phyloP scores from a whole-genome alignment of 371 early-diverging fungal species.

The Mortierella sp. region DNA sequence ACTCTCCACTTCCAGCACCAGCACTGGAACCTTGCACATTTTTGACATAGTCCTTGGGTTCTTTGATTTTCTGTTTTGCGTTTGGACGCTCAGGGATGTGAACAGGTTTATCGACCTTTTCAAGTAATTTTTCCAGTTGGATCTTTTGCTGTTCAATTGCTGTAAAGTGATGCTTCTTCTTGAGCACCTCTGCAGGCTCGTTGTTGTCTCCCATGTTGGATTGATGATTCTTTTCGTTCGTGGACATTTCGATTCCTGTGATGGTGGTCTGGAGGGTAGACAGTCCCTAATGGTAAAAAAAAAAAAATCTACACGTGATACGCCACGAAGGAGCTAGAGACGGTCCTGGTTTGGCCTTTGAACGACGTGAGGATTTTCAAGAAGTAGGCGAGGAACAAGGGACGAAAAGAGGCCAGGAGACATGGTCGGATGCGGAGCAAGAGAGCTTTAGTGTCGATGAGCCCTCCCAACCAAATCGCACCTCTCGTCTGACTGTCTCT shows the following conservation, averaged over 20 bases:
- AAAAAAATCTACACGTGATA: not conserved
- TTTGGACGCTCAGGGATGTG: constrained; percentile 65
- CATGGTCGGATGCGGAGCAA: too few species aligned
- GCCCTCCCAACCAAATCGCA: too few species aligned
- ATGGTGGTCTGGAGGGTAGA: too few species aligned
- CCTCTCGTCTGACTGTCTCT: not conserved
- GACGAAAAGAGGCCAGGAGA: not conserved
- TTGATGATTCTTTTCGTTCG: constrained; percentile 6
- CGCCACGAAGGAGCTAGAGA: constrained; percentile 8
- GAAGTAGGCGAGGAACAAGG: constrained; percentile 3
- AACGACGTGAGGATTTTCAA: too few species aligned
- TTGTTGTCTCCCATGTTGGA: not conserved
- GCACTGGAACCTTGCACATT: constrained; percentile 87
- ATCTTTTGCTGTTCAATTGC: constrained; percentile 65
- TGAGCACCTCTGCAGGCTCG: constrained; percentile 11
- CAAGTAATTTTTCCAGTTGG: constrained; percentile 79
- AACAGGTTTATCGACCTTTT: constrained; percentile 84
- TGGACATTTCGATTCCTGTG: too few species aligned
- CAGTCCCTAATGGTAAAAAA: not conserved
- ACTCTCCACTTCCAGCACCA: constrained; percentile 97
- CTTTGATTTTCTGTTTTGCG: constrained; percentile 55
- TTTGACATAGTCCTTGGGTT: constrained; percentile 57
- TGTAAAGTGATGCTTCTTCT: constrained; percentile 58
- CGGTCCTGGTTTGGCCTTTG: too few species aligned
- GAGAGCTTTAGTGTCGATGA: too few species aligned